Conservation (phyloP, 1,139 yeast species). For the Yamadazyma trypodendri region DNA sequence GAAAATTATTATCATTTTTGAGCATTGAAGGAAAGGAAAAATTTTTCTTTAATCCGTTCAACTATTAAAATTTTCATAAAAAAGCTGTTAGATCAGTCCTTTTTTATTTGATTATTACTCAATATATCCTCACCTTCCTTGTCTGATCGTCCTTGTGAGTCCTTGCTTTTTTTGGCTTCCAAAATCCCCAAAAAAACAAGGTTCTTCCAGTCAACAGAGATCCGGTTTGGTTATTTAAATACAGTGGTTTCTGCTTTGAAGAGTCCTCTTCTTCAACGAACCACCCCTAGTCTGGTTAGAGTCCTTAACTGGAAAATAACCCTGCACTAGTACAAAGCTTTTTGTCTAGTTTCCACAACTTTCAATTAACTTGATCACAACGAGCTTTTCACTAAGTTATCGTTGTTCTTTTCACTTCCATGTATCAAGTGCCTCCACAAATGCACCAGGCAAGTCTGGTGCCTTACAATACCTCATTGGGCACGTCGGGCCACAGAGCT, state of each 20-base stretch:
- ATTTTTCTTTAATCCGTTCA: neutral
- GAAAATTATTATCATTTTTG: neutral
- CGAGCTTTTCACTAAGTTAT: constrained; percentile 46
- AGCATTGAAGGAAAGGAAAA: neutral
- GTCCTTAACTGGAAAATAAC: constrained; percentile 6
- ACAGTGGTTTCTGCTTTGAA: too few relatives aligned
- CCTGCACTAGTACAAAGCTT: too few relatives aligned
- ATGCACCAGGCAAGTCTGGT: constrained; percentile 2
- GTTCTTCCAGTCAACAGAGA: neutral
- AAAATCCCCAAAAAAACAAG: neutral
- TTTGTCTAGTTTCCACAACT: constrained; percentile 1
- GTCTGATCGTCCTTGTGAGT: neutral
- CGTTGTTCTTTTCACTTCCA: too few relatives aligned
- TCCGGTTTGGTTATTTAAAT: neutral
- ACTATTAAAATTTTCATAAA: neutral
- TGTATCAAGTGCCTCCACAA: neutral
- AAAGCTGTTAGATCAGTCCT: constrained; percentile 2
- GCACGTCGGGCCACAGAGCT: constrained; percentile 42
- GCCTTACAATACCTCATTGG: constrained; percentile 27
- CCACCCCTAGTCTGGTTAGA: constrained; percentile 1
- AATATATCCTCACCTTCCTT: neutral
- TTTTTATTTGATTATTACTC: neutral
- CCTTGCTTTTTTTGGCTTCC: neutral
- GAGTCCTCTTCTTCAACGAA: too few relatives aligned
- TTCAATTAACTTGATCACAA: constrained; percentile 1